These are phyloP conservation scores for Cladosporium sp. DNA, from an alignment of 2,329 filamentous ascomycete species.

Conservation along the genomic window DNA sequence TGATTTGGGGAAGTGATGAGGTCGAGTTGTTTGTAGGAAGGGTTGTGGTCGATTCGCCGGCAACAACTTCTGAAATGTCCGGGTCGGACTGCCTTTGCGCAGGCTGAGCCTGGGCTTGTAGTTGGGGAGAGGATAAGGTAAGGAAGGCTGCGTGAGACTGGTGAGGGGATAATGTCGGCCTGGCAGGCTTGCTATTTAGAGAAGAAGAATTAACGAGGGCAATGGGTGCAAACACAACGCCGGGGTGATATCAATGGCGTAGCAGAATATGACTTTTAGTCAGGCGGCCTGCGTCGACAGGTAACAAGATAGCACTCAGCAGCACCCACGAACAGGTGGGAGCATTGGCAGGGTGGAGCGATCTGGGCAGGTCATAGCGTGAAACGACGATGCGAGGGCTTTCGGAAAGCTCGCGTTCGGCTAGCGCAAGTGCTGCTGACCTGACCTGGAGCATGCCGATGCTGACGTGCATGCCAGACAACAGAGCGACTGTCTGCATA, in stretches of 20 bases:
- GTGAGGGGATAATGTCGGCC: slow-evolving; percentile 40
- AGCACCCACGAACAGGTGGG: neutral
- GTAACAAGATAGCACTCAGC: neutral
- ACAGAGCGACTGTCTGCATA: too few relatives aligned
- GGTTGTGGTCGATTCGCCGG: neutral
- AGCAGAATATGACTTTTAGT: neutral
- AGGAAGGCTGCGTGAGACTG: slow-evolving; percentile 47
- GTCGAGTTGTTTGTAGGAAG: slow-evolving; percentile 23
- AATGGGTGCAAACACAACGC: neutral
- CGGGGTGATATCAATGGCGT: neutral
- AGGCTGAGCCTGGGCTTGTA: slow-evolving; percentile 29
- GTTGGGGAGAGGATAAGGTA: slow-evolving; percentile 46
- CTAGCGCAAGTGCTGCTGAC: neutral
- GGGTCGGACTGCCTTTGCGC: slow-evolving; percentile 19
- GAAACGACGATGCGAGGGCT: slow-evolving; percentile 4
- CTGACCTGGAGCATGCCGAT: slow-evolving; percentile 5
- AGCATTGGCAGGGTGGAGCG: slow-evolving; percentile 12
- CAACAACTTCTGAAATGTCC: slow-evolving; percentile 15
- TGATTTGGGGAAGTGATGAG: slow-evolving; percentile 31
- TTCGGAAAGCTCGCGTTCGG: slow-evolving; percentile 6
- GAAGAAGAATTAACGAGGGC: neutral
- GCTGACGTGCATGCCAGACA: slow-evolving; percentile 3
- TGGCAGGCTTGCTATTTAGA: slow-evolving; percentile 14
- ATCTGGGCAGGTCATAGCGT: slow-evolving; percentile 8
- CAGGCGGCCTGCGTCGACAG: neutral